Conservation (phyloP, 495 filamentous ascomycete species). For the Penicillium mononematosum region DNA sequence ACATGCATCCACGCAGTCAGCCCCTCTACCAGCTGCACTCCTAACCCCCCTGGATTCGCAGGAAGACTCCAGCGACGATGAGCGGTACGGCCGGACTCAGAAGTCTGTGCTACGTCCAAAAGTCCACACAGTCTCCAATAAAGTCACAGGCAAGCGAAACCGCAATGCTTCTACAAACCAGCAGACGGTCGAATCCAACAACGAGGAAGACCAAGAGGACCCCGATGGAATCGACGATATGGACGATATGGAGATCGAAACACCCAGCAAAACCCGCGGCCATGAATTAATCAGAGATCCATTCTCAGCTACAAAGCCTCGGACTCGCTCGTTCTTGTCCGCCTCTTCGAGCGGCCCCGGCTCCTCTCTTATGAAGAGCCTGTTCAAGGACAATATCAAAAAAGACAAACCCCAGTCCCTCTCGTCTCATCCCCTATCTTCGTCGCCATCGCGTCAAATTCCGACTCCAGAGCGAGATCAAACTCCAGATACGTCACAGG, state of each 20-base stretch:
- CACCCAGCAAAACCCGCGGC: constrained; percentile 46
- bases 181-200: constrained; percentile 32
- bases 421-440: constrained; percentile 26
- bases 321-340: constrained; percentile 37
- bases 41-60: constrained; percentile 38
- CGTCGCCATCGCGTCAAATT: constrained; percentile 8
- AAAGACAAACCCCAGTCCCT: constrained; percentile 30
- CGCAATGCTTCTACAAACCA: constrained; percentile 35
- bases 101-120: constrained; percentile 56
- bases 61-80: constrained; percentile 42
- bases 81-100: constrained; percentile 38
- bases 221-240: constrained; percentile 41
- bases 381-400: constrained; percentile 32
- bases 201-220: constrained; percentile 39
- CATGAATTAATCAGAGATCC: constrained; percentile 46
- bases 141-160: constrained; percentile 50
- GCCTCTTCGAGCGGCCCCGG: constrained; percentile 29
- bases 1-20: constrained; percentile 27
- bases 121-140: constrained; percentile 38
- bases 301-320: constrained; percentile 36
- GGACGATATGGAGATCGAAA: constrained; percentile 31
- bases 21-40: constrained; percentile 26
- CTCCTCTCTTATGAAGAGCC: constrained; percentile 35
- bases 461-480: constrained; percentile 31
- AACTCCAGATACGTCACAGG: constrained; percentile 31